Percentiles rank a stretch among this genome's conserved stretches.
phyloP scores from a whole-genome alignment of 208 protist genomes.

The Tritrichomonas foetus region DNA sequence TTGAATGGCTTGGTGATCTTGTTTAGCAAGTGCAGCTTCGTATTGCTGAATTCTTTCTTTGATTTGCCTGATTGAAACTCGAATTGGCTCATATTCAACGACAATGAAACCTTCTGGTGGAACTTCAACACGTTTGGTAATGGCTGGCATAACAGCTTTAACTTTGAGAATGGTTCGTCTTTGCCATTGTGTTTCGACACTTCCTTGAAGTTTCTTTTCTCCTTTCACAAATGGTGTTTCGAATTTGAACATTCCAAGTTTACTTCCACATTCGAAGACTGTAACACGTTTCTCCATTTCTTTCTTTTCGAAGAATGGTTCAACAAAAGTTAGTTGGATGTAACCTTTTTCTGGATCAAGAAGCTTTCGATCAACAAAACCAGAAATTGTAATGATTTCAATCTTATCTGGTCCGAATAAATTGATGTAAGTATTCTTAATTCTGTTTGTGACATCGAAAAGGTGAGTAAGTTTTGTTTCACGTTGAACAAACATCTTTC shows the following conservation, averaged over 20 bases:
- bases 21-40: neutral
- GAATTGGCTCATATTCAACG: neutral
- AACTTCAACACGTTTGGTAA: neutral
- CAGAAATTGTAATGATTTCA: neutral
- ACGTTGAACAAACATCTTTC: neutral
- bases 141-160: neutral
- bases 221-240: constrained; percentile 24
- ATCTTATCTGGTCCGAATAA: neutral
- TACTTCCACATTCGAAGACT: neutral
- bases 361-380: neutral
- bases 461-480: neutral
- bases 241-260: neutral
- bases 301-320: neutral
- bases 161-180: neutral
- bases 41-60: neutral
- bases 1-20: neutral
- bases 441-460: constrained; percentile 5
- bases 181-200: neutral
- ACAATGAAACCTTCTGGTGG: neutral
- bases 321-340: constrained; percentile 20
- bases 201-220: neutral
- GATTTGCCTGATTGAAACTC: neutral
- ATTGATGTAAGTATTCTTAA: neutral
- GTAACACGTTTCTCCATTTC: neutral
- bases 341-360: constrained; percentile 5